Conservation (phyloP, 2,329 filamentous ascomycete genomes). For the Beauveria medogensis region DNA sequence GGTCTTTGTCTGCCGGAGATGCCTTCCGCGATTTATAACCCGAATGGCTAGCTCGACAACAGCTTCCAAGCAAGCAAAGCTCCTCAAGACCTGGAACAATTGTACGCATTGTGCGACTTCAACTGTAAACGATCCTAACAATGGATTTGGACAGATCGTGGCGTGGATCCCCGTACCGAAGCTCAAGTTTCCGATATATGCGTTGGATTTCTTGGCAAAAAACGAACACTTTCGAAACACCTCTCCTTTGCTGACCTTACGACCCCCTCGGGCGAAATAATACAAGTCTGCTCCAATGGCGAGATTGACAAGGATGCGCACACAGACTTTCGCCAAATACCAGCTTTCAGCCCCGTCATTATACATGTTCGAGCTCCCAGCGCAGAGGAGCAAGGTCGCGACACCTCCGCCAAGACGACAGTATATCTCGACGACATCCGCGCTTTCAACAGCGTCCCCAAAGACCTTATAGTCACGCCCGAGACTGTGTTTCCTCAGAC, state of each 20-base stretch:
- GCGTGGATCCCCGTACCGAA: slow-evolving; percentile 17
- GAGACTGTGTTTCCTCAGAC: slow-evolving; percentile 67
- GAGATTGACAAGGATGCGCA: slow-evolving; percentile 29
- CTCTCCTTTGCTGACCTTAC: slow-evolving; percentile 60
- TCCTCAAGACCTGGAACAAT: slow-evolving; percentile 23
- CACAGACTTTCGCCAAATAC: slow-evolving; percentile 35
- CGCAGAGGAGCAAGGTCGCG: slow-evolving; percentile 15
- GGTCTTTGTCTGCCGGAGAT: background rate
- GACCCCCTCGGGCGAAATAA: slow-evolving; percentile 28
- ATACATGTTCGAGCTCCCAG: slow-evolving; percentile 31
- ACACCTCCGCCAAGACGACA: slow-evolving; percentile 38
- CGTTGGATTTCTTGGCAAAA: slow-evolving; percentile 62
- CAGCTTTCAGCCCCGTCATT: slow-evolving; percentile 44
- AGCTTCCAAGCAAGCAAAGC: slow-evolving; percentile 16
- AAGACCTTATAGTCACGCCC: slow-evolving; percentile 66
- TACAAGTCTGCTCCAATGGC: slow-evolving; percentile 38
- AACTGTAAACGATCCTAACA: background rate
- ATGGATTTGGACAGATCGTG: slow-evolving; percentile 19
- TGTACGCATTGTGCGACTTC: slow-evolving; percentile 18
- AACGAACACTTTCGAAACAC: slow-evolving; percentile 58
- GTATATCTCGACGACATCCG: slow-evolving; percentile 52
- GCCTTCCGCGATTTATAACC: background rate
- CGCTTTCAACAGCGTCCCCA: slow-evolving; percentile 29
- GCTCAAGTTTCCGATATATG: slow-evolving; percentile 29
- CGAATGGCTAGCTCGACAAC: slow-evolving; percentile 4